A percentile compares a stretch with the other conserved stretches of the same genome.
These are phyloP conservation scores for Lactarius quietus DNA, from an alignment of 768 basidiomycete genomes.

Conservation along the genomic window DNA sequence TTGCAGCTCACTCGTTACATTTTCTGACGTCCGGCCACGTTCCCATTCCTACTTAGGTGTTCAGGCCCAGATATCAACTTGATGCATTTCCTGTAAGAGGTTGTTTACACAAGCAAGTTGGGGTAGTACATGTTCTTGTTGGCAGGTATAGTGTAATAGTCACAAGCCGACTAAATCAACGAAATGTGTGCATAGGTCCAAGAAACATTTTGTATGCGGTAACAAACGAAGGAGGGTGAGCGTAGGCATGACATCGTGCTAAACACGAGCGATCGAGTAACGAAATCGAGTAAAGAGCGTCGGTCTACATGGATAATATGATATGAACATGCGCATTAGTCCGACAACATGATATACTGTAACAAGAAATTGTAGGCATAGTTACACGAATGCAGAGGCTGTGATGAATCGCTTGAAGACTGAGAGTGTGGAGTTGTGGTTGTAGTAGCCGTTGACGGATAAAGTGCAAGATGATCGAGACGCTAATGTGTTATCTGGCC, in stretches of 20 bases:
- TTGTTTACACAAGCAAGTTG: not conserved
- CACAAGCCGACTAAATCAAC: not conserved
- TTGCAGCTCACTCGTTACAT: conserved; percentile 15
- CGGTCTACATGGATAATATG: conserved; percentile 3
- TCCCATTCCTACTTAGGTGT: not conserved
- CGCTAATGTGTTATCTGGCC: not conserved
- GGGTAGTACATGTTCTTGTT: not conserved
- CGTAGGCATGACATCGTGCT: not conserved
- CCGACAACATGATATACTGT: not conserved
- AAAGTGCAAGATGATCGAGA: not conserved
- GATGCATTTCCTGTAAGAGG: too few relatives aligned
- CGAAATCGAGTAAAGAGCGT: not conserved
- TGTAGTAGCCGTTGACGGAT: not conserved
- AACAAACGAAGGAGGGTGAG: not conserved
- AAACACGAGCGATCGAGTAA: not conserved
- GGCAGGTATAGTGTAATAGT: not conserved
- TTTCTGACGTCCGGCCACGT: not conserved
- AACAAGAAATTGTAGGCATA: not conserved
- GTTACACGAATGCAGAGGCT: not conserved
- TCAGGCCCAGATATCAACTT: not conserved
- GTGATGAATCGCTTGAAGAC: not conserved
- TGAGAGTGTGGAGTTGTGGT: not conserved
- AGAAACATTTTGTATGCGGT: not conserved
- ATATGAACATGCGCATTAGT: conserved; percentile 2
- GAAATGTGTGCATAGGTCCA: not conserved